phyloP scores from a whole-genome alignment of 495 filamentous ascomycete genomes.

The Neurospora sp. region DNA sequence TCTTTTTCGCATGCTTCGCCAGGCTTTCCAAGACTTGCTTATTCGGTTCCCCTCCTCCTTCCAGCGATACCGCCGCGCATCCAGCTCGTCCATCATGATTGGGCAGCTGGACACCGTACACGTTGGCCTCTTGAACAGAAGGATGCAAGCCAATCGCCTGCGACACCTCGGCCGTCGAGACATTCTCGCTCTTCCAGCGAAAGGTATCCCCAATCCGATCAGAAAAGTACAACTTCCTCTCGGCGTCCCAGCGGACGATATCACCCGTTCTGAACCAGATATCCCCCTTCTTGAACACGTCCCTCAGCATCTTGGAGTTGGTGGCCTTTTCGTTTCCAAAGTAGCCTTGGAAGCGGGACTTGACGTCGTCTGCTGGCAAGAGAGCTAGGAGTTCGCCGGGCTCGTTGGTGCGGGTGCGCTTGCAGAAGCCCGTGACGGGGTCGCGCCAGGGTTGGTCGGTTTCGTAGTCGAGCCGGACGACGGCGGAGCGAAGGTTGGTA shows the following conservation, averaged over 20 bases:
- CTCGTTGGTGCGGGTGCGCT: slow-evolving; percentile 47
- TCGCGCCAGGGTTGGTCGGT: slow-evolving; percentile 63
- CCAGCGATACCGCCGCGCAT: slow-evolving; percentile 59
- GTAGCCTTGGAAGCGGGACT: slow-evolving; percentile 71
- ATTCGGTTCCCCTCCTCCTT: not conserved
- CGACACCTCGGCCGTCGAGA: slow-evolving; percentile 72
- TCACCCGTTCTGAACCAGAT: slow-evolving; percentile 82
- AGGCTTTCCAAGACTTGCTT: slow-evolving; percentile 42
- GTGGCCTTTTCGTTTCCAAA: slow-evolving; percentile 67
- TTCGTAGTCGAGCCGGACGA: slow-evolving; percentile 66
- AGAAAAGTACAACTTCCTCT: slow-evolving; percentile 72
- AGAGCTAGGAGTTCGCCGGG: slow-evolving; percentile 69
- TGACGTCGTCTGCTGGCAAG: slow-evolving; percentile 56
- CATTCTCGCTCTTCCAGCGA: slow-evolving; percentile 95
- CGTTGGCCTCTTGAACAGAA: slow-evolving; percentile 67
- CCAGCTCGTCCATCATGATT: slow-evolving; percentile 81
- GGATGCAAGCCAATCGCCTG: slow-evolving; percentile 59
- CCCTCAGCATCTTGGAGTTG: slow-evolving; percentile 62
- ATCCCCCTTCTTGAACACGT: slow-evolving; percentile 74
- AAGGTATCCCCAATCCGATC: slow-evolving; percentile 92
- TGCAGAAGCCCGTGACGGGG: slow-evolving; percentile 62
- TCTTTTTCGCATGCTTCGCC: slow-evolving; percentile 43
- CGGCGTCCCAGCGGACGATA: slow-evolving; percentile 57
- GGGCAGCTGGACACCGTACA: slow-evolving; percentile 77
- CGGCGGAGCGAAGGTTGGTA: slow-evolving; percentile 32